Percentiles rank a stretch among this genome's conserved stretches.
Conservation (phyloP, 2,329 filamentous ascomycete genomes). For the Onygena corvina region DNA sequence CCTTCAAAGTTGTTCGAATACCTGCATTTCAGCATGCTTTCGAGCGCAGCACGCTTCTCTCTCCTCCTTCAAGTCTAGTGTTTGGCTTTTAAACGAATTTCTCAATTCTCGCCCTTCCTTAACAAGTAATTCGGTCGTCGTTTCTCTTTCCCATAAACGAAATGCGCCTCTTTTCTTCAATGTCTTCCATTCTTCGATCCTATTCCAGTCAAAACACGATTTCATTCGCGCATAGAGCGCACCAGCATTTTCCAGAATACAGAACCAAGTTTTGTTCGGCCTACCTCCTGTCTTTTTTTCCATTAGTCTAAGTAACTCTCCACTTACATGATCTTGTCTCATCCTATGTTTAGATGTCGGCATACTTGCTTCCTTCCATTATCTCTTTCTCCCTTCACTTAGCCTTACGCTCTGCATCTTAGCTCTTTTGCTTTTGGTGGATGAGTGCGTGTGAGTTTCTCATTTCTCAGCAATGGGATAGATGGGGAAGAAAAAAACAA, state of each 20-base stretch:
- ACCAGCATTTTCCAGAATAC: neutral
- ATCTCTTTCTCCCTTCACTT: neutral
- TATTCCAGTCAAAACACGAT: neutral
- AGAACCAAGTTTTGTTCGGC: neutral
- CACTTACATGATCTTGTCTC: neutral
- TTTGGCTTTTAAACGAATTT: neutral
- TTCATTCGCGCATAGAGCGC: neutral
- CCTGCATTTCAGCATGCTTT: constrained; percentile 3
- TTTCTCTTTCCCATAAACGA: neutral
- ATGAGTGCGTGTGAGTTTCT: neutral
- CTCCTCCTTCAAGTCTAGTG: neutral
- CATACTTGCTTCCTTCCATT: neutral
- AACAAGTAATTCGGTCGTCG: neutral
- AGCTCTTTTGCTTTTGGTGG: neutral
- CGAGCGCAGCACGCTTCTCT: neutral
- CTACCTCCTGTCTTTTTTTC: neutral
- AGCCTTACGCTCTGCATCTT: neutral
- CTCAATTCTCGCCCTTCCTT: neutral
- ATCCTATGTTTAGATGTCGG: neutral
- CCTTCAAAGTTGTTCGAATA: neutral
- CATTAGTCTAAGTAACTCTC: neutral
- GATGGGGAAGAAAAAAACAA: neutral
- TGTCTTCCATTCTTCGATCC: neutral
- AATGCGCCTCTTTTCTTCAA: neutral
- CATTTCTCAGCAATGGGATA: neutral